phyloP scores from a whole-genome alignment of 139 green algal species.

The Protoeuglena noctilucae region DNA sequence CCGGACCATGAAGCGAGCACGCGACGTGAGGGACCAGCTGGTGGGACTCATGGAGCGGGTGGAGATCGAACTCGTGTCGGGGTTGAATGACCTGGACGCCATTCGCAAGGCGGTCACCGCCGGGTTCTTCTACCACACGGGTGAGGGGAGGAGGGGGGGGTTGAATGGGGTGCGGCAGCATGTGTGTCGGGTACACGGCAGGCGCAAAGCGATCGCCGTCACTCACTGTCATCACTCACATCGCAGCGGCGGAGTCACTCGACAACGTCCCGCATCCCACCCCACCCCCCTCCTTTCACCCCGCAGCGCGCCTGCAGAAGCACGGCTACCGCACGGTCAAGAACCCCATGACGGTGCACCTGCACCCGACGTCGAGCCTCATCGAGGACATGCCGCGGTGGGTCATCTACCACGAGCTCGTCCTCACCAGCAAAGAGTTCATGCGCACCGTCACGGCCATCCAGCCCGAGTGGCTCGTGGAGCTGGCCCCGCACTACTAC shows the following conservation, averaged over 20 bases:
- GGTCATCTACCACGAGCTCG: conserved; percentile 86
- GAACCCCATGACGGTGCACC: conserved; percentile 35
- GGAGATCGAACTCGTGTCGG: conserved; percentile 74
- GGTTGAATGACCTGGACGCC: conserved; percentile 48
- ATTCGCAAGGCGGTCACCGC: conserved; percentile 42
- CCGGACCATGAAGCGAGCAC: conserved; percentile 77
- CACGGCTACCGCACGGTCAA: conserved; percentile 93
- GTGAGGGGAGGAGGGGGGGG: too few relatives aligned
- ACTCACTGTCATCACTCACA: neutral
- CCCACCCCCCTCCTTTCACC: neutral
- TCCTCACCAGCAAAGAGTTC: conserved; percentile 96
- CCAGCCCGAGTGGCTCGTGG: conserved; percentile 84
- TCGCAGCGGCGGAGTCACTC: neutral
- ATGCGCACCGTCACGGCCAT: conserved; percentile 90
- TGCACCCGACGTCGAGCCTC: neutral
- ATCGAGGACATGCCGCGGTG: conserved; percentile 22
- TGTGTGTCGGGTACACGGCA: too few relatives aligned
- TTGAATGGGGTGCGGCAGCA: too few relatives aligned
- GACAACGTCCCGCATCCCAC: neutral
- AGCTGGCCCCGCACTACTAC: conserved; percentile 96
- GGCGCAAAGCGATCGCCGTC: too few relatives aligned
- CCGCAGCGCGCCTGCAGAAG: conserved; percentile 55
- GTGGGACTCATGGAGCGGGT: conserved; percentile 86
- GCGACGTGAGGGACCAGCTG: conserved; percentile 93
- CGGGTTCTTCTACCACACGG: conserved; percentile 92